Evolutionary conservation across 1,284 basidiomycete genomes (phyloP).

Genomic region (Golubevia sp.): DNA sequence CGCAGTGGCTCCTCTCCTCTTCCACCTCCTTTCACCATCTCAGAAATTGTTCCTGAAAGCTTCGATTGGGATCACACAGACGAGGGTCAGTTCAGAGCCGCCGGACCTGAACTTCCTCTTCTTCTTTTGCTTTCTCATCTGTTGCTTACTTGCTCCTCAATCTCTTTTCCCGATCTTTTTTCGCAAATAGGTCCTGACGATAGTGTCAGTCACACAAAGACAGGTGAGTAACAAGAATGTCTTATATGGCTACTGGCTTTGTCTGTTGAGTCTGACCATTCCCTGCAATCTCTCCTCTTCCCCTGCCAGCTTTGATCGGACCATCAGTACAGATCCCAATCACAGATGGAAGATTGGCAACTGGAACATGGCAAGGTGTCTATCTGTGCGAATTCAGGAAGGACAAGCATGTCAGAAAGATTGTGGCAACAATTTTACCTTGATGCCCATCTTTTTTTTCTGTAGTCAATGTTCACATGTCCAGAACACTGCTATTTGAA

Average conservation of each 20-base stretch:
- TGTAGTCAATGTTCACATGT: too few relatives aligned
- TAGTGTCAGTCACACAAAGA: conserved; percentile 59
- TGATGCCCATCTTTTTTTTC: too few relatives aligned
- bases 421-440: conserved; percentile 61
- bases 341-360: conserved; percentile 48
- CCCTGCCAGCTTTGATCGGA: conserved; percentile 49
- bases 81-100: conserved; percentile 21
- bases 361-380: conserved; percentile 56
- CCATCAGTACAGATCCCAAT: conserved; percentile 60
- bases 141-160: not conserved
- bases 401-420: conserved; percentile 51
- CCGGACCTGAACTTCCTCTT: too few relatives aligned
- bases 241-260: too few relatives aligned
- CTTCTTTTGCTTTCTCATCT: not conserved
- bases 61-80: conserved; percentile 62
- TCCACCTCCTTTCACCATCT: too few relatives aligned
- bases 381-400: conserved; percentile 59
- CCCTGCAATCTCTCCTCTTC: not conserved
- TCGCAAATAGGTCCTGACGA: conserved; percentile 36
- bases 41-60: conserved; percentile 56
- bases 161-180: not conserved
- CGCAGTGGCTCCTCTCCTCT: too few relatives aligned
- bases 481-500: too few relatives aligned
- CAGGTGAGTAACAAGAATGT: conserved; percentile 7
- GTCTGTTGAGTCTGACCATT: not conserved